phyloP scores from a whole-genome alignment of 176 grass and related monocot species.

The Oropetium thomaeum region DNA sequence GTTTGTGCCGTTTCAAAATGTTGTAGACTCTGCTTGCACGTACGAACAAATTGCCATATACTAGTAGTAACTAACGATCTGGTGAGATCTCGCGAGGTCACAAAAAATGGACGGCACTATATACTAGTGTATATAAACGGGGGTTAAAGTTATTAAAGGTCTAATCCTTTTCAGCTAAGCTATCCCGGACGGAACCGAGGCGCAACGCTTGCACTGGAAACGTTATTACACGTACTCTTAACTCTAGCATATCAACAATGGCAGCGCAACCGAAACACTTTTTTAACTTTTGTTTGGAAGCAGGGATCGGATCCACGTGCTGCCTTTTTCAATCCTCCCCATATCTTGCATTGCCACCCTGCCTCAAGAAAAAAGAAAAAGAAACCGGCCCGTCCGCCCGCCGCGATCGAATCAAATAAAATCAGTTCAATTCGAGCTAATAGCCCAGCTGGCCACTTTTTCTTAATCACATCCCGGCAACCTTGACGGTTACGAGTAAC shows the following conservation, averaged over 20 bases:
- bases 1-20: background rate
- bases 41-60: background rate
- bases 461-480: background rate
- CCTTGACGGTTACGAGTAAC: background rate
- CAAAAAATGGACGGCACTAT: background rate
- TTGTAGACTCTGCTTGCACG: background rate
- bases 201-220: background rate
- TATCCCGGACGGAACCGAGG: too few relatives aligned
- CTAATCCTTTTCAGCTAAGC: background rate
- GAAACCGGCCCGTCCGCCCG: background rate
- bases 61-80: background rate
- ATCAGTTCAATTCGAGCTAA: background rate
- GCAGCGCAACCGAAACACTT: too few relatives aligned
- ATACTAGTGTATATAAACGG: background rate
- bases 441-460: background rate
- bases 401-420: slow-evolving; percentile 1
- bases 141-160: background rate
- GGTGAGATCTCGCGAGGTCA: background rate
- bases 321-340: slow-evolving; percentile 18
- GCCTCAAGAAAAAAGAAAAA: background rate
- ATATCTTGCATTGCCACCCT: background rate
- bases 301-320: slow-evolving; percentile 26
- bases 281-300: background rate
- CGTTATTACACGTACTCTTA: background rate
- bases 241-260: background rate